Evolutionary conservation across 225 moss, liverwort and hornwort genomes (phyloP).

Genomic region (Climacium dendroides): DNA sequence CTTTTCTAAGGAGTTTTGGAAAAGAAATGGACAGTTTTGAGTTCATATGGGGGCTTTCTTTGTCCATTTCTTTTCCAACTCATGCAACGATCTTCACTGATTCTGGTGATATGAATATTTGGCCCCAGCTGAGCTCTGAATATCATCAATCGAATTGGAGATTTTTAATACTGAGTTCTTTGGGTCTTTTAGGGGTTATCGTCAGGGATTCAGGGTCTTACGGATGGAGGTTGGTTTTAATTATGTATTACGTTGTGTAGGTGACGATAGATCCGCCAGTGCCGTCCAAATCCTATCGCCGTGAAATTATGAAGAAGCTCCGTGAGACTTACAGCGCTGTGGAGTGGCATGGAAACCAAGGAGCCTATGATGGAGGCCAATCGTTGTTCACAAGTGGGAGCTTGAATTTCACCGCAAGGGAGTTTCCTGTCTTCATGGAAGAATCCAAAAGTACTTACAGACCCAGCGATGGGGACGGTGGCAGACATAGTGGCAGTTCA

Average conservation of each 20-base stretch:
- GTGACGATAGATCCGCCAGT: constrained; percentile 48
- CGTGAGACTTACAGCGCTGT: constrained; percentile 38
- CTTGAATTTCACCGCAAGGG: constrained; percentile 26
- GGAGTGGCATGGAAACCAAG: constrained; percentile 42
- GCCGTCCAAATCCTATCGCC: constrained; percentile 33
- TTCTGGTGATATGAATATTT: neutral
- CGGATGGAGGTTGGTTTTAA: neutral
- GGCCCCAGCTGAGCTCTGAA: neutral
- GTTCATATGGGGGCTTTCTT: neutral
- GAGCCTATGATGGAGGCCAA: constrained; percentile 78
- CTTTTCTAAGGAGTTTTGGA: too few relatives aligned
- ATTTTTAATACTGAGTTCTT: neutral
- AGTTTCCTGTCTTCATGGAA: constrained; percentile 52
- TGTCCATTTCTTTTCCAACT: neutral
- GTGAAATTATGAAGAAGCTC: constrained; percentile 63
- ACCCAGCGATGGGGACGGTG: neutral
- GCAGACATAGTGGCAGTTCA: constrained; percentile 16
- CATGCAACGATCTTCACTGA: neutral
- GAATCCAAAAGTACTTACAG: constrained; percentile 27
- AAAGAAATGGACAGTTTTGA: neutral
- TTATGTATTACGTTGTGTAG: neutral
- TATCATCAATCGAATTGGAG: neutral
- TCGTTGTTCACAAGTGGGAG: constrained; percentile 59
- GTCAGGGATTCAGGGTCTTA: neutral
- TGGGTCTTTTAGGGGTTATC: neutral